Base-by-base conservation (phyloP, 306 rosid genomes). In the Glycine soja region DNA sequence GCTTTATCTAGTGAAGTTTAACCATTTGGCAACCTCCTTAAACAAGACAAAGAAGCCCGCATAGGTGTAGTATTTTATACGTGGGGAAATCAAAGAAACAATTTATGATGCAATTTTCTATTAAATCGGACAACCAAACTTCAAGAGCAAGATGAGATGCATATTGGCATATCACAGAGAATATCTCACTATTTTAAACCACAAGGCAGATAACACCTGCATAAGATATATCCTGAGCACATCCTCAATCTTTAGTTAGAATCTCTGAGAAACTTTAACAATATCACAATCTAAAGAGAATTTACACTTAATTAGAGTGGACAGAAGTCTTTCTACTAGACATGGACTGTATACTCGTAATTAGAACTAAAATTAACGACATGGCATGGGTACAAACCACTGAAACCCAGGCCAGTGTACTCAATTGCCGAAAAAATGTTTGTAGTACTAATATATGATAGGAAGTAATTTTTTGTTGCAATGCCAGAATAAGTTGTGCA, bases 41-140 rank as follows among this genome's bases (percentile, higher is more conserved):
- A 15, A 34, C 42, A 38, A 4, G 66, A 15, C 10, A 36, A 36
- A 38, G 62, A 53, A 36, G 7, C 53, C 53, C 1, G 24, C 42
- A n/a, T 30, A 8, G 16, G 11, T 79, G 7, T 69, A 58, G 14
- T 47, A 16, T 74, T 54, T 54, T 15, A 15, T 63, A 32, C 32
- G 15, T 34, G 50, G 9, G 8, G 6, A 58, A 15, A 56, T 67
- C 65, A 54, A 42, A 30, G 52, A 54, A 9, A 57, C 52, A 24
- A 6, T 72, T 24, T 50, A 61, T 11, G 30, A 48, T 12, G 58
- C 56, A 80, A 62, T 3, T 72, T 15, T 15, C 43, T 24, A 62
- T 62, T 40, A 72, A 72, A 81, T 81, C 42, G 14, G 24, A 34
- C 69, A 64, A 18, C 50, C 46, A 30, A 73, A 81, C 59, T 52